Base-by-base conservation (phyloP, 768 basidiomycete genomes). In the Russula olivacea region DNA sequence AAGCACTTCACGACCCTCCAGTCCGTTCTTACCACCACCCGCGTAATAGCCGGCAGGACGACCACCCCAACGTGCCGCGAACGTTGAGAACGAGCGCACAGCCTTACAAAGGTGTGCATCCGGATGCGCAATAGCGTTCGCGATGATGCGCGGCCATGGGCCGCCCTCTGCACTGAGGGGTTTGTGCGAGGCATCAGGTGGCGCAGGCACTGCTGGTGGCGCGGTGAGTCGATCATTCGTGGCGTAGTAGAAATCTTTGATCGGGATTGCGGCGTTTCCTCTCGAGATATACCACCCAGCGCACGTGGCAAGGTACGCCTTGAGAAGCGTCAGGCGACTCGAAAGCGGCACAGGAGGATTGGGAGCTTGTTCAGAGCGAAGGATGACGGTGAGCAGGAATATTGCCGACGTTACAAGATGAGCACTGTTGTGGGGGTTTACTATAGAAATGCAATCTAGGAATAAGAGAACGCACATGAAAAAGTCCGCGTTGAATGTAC, bases 351-450 rank as follows among this genome's bases (percentile, higher is more conserved):
- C 70, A 10, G 61, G 55, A 9, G 69, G 67, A 43, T 62, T 41
- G 11, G 61, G 60, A 4, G 48, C 9, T 66, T 68, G 21, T 58
- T 67, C 56, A 65, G 69, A 66, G 58, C 66, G 55, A 83, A 71
- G 76, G 38, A 79, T 67, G 48, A 84, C 61, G 1, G 85, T 80
- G 0, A 83, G 76, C 30, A 87, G 69, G 76, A 88, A 87, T 23
- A 87, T 68, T 4, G 82, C 77, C 4, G 86, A 87, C 0, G 88
- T 91, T 43, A 88, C 79, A 1, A 85, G 73, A 66, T 84, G 88
- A 74, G 86, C 82, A 15, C 86, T 89, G 43, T 2, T 4, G 11
- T 23, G 3, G 1, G 5, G 36, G 3, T 12, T 62, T 36, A n/a
- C 41, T 25, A 19, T 40, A 1, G 43, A 17, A 55, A 36, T 17